Base-by-base conservation (phyloP, 768 basidiomycete genomes). In the Kwoniella mangroviensis region DNA sequence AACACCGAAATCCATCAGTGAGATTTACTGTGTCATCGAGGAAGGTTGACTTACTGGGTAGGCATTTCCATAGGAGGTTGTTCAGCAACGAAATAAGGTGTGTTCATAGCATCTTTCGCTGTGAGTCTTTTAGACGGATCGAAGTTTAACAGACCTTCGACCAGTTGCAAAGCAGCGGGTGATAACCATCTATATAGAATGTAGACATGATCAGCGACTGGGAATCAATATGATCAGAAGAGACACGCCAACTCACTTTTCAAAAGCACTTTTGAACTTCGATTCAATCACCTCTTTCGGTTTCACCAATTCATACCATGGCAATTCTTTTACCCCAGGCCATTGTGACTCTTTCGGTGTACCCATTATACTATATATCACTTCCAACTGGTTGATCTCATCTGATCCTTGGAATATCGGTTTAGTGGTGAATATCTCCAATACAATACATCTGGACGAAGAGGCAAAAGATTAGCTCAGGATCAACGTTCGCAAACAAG, bases 231-330 rank as follows among this genome's bases (percentile, higher is more conserved):
- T n/a, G n/a, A n/a, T n/a, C n/a, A 40, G 24, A 41, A 26, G 28
- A 24, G 19, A 53, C 5, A 19, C 15, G 52, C 60, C 11, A 26
- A 78, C 85, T 71, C 74, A 95, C 94, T 91, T 92, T 75, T 89
- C 87, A 81, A 96, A 98, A n/a, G 90, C 83, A 56, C 92, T 90
- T 58, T 91, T 86, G 78, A 99, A 94, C 67, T 87, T 89, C 75
- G 91, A 91, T 17, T 88, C 87, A 11, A 93, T 84, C 13, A 84
- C 81, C 59, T 92, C 90, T 77, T 88, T 90, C 1, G 96, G 94
- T 82, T 93, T 94, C 60, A 99, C 91, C n/a, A 99, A 87, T 82
- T 99, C 97, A 79, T 93, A 99, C 97, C 97, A 99, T 2, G 97
- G 97, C 59, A 99, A 84, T 78, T 90, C 90, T 11, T 88, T 86